Evolutionary conservation across 2,329 filamentous ascomycete genomes (phyloP), one percentile per base, ranked within the genome.

Genomic region (Hortaea werneckii): DNA sequence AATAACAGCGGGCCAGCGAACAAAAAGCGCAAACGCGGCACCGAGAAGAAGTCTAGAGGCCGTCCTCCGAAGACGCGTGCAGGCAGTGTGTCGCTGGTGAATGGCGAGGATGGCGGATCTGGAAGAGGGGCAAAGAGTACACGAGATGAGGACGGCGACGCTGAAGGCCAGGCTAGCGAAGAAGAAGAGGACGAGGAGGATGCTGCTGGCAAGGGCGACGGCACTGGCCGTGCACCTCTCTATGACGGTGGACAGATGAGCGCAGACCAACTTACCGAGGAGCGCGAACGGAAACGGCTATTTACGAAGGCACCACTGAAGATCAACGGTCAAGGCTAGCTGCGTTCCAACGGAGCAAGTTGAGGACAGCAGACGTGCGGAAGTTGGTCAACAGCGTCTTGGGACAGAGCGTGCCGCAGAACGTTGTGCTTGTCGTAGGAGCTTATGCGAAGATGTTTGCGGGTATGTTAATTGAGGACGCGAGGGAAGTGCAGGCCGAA

Each of bases 311-410:
- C 9, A 80, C 88, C 64, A 77, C 82, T 41, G 64, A 66, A n/a
- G 73, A 78, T 20, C 84, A 88, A 62, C 79, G 80, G 54, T 73
- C 79, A 45, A 75, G 84, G 41, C 87, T 85, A 59, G 82, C 83
- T 61, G 73, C 78, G 20, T 88, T 80, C 76, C 76, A 83, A 50
- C 77, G 79, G 7, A 78, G 79, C 30, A 85, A 83, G 56, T 67
- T 89, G 37, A 76, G 78, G 20, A 80, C 83, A 53, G 75, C 79
- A 5, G 79, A 82, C 12, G 81, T 88, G 47, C 77, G 84, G 59
- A 75, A 81, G 75, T 77, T 89, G 50, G 82, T 87, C 60, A 90
- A 89, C 58, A 83, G 85, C 48, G 87, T 85, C 1, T 81, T 88
- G 6, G 87, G 83, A 0, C 85, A 89, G 61, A 87, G 83, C 1